Conservation (phyloP, 108 stramenopile species). For the Nitzschia putrida region DNA sequence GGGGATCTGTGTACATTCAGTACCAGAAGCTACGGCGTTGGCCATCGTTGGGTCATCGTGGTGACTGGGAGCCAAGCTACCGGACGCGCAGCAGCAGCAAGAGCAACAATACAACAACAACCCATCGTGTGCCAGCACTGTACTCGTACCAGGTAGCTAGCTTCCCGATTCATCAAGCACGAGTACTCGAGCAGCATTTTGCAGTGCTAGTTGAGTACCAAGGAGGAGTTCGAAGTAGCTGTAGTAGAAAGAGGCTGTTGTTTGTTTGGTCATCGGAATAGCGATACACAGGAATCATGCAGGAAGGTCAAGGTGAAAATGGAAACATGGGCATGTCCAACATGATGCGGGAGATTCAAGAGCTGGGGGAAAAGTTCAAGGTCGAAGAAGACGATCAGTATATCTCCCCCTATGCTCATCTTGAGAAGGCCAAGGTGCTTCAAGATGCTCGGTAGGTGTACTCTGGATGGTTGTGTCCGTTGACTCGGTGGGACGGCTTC, state of each 20-base stretch:
- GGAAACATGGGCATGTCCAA: slow-evolving; percentile 57
- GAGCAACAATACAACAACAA: too few relatives aligned
- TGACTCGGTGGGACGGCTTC: neutral
- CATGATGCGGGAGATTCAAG: slow-evolving; percentile 80
- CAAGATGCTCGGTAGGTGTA: slow-evolving; percentile 86
- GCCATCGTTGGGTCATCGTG: too few relatives aligned
- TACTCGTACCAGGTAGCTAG: too few relatives aligned
- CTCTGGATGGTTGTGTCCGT: neutral
- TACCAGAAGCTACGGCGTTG: too few relatives aligned
- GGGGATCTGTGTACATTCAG: too few relatives aligned
- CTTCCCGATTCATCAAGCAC: too few relatives aligned
- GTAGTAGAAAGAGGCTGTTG: neutral
- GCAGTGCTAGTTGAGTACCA: too few relatives aligned
- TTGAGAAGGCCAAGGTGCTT: slow-evolving; percentile 97
- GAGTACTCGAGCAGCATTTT: too few relatives aligned
- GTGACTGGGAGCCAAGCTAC: too few relatives aligned
- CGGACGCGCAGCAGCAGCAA: too few relatives aligned
- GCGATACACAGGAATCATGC: slow-evolving; percentile 9
- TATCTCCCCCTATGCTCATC: slow-evolving; percentile 90
- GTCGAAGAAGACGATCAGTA: slow-evolving; percentile 81
- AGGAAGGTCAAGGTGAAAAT: slow-evolving; percentile 43
- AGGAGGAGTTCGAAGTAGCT: neutral
- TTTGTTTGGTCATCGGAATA: neutral
- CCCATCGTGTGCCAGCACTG: too few relatives aligned
- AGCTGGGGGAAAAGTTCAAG: slow-evolving; percentile 87